Evolutionary conservation across 2,329 filamentous ascomycete genomes (phyloP), one percentile per base, ranked within the genome.

Genomic region (Colletotrichum sp.): DNA sequence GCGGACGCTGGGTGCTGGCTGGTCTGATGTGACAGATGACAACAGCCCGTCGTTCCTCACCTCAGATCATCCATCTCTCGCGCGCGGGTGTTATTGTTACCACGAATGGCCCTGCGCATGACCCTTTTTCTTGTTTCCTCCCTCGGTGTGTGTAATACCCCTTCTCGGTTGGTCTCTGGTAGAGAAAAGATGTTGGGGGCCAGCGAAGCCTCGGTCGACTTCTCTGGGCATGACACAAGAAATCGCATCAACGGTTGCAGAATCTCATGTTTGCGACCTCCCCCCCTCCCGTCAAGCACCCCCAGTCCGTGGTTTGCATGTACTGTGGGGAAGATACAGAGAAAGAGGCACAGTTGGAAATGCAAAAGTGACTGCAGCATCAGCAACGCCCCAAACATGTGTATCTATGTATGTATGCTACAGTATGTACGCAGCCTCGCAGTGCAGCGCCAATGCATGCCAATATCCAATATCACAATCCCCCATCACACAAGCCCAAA

Each of bases 391-490:
- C 63, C 22, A 11, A 44, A 44, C 39, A 44, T 44, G 39, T 44
- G 39, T 44, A 11, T 44, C 8, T 44, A n/a, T 44, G 16, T 39
- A 9, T 34, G 32, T 36, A n/a, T 44, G 39, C 39, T 44, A 44
- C 19, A 44, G 39, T 13, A 59, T 9, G 28, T 44, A 65, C 25
- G 52, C 1, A 36, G 67, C 55, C 65, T 36, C 30, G 16, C n/a
- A 48, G 61, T 61, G 67, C 67, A 34, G 67, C 67, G 67, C 67
- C 67, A 61, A 70, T 70, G 67, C 67, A 70, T 70, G 57, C 67
- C 67, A 63, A 70, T 70, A 16, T 39, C 27, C 67, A 70, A 70
- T 34, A 61, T 70, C 55, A 70, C 67, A 70, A 70, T 32, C 67
- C 4, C 65, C 63, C 63, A 39, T 48, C 27, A 25, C 65, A 67